Conservation (phyloP, 2,329 filamentous ascomycete genomes). For the Diaporthe vaccinii region DNA sequence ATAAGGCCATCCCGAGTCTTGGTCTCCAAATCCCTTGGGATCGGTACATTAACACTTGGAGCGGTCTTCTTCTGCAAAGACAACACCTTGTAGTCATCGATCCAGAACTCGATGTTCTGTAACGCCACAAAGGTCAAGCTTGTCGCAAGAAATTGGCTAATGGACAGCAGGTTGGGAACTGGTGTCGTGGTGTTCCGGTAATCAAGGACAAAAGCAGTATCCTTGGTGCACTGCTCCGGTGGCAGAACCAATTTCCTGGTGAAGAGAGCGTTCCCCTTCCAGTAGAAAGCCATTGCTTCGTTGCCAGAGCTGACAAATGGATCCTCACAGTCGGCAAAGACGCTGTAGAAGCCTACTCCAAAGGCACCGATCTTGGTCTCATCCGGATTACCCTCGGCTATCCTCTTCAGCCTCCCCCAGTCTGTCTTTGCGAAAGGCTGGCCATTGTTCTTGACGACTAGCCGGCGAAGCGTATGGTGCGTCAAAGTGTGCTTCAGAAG, state of each 20-base stretch:
- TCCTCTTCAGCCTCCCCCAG: conserved; percentile 93
- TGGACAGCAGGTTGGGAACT: conserved; percentile 85
- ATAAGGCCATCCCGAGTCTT: conserved; percentile 90
- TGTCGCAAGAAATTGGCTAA: conserved; percentile 93
- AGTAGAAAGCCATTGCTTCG: conserved; percentile 98
- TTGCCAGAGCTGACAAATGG: conserved; percentile 94
- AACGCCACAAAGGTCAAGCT: conserved; percentile 96
- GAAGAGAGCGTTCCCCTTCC: conserved; percentile 98
- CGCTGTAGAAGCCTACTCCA: conserved; percentile 98
- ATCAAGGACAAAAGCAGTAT: conserved; percentile 95
- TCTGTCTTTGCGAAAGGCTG: conserved; percentile 89
- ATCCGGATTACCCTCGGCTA: conserved; percentile 98
- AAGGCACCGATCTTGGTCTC: conserved; percentile 99
- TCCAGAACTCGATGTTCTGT: conserved; percentile 87
- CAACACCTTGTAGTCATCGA: conserved; percentile 88
- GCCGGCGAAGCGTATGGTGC: conserved; percentile 86
- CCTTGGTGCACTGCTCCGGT: conserved; percentile 72
- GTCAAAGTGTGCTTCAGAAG: conserved; percentile 85
- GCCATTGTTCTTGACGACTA: conserved; percentile 95
- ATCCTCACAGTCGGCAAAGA: conserved; percentile 98
- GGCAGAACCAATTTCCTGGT: conserved; percentile 86
- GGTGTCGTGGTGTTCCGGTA: conserved; percentile 92
- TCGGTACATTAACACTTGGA: conserved; percentile 77
- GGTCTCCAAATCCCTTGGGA: conserved; percentile 85
- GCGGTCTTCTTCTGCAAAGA: conserved; percentile 87